These are phyloP conservation scores for Prunella vulgaris DNA, from an alignment of 257 asterid genomes.

Conservation along the genomic window DNA sequence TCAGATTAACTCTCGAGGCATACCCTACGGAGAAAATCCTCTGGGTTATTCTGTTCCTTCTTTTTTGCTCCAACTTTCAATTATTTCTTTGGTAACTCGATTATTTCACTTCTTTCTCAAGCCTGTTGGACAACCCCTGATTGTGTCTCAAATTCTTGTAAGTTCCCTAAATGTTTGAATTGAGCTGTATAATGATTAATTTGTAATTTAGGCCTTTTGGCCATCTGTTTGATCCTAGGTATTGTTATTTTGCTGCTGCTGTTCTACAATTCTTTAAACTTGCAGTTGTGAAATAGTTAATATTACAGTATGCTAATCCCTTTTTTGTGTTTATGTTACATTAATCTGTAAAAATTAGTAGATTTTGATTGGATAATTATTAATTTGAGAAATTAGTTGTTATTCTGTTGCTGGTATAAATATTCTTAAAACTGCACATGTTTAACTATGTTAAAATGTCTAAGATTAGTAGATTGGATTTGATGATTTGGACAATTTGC, in stretches of 20 bases:
- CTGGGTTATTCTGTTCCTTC: slow-evolving; percentile 43
- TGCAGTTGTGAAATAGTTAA: background rate
- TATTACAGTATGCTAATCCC: background rate
- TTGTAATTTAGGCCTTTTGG: background rate
- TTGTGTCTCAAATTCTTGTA: slow-evolving; percentile 67
- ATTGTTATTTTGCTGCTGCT: background rate
- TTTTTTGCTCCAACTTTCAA: slow-evolving; percentile 50
- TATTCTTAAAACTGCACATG: background rate
- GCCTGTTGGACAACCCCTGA: slow-evolving; percentile 58
- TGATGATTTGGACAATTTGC: slow-evolving; percentile 23
- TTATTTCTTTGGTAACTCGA: slow-evolving; percentile 48
- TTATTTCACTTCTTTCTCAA: slow-evolving; percentile 43
- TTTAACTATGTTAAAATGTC: too few relatives aligned
- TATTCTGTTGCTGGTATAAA: background rate
- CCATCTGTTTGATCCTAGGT: background rate
- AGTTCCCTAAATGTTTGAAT: slow-evolving; percentile 8
- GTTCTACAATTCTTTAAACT: background rate
- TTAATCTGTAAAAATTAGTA: too few relatives aligned
- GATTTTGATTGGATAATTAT: too few relatives aligned
- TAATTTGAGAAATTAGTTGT: background rate
- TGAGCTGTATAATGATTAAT: background rate
- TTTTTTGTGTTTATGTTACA: background rate
- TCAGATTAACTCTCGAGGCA: slow-evolving; percentile 45
- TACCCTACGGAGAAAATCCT: slow-evolving; percentile 34
- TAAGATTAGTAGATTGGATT: background rate